A percentile compares a stretch with the other conserved stretches of the same genome.
phyloP scores from a whole-genome alignment of 2,329 filamentous ascomycete genomes.

The Fusarium anthophilum region DNA sequence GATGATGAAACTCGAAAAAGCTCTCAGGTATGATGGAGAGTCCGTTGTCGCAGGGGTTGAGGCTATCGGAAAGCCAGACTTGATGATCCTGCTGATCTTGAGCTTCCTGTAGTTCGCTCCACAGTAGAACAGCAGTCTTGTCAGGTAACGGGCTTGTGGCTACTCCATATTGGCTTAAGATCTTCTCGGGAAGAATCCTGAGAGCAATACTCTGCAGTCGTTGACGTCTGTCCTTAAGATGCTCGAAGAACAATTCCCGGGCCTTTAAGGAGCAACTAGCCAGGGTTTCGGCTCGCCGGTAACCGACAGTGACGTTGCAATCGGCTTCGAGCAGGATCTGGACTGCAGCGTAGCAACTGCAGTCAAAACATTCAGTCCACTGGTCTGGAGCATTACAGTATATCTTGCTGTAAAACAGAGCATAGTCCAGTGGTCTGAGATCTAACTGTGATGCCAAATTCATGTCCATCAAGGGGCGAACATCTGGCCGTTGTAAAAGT shows the following conservation, averaged over 20 bases:
- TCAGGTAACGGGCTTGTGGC: rapidly evolving
- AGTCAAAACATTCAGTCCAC: not conserved
- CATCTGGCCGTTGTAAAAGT: too few species aligned
- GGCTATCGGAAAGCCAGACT: not conserved
- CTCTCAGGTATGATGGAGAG: rapidly evolving
- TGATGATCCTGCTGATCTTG: rapidly evolving
- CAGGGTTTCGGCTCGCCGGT: too few species aligned
- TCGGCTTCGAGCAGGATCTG: not conserved
- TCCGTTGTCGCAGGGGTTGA: not conserved
- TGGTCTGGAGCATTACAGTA: not conserved
- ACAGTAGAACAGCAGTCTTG: not conserved
- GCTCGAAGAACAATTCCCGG: not conserved
- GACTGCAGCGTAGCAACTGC: not conserved
- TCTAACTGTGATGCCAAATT: too few species aligned
- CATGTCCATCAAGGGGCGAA: too few species aligned
- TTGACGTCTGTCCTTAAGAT: not conserved
- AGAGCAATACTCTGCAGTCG: not conserved
- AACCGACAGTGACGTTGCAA: too few species aligned
- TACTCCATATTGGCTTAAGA: not conserved
- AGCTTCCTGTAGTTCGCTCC: not conserved
- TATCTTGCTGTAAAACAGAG: not conserved
- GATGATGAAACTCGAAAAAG: not conserved
- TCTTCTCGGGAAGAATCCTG: rapidly evolving
- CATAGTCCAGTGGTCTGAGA: too few species aligned
- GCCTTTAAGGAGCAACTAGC: not conserved